Evolutionary conservation across 768 basidiomycete species (phyloP).

Genomic region (Panus rudis): DNA sequence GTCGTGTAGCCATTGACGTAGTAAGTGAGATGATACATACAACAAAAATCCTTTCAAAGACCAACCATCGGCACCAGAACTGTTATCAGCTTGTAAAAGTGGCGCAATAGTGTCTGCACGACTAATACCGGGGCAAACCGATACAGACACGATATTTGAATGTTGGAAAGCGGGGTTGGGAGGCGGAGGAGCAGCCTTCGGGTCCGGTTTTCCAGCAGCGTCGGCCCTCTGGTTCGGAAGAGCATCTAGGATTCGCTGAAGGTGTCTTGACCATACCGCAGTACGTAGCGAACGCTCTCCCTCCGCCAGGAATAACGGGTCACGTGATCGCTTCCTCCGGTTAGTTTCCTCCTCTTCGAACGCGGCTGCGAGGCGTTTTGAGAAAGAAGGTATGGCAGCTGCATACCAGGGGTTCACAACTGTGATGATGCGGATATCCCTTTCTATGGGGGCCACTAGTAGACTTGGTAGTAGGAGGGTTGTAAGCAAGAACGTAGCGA

Average conservation of each 20-base stretch:
- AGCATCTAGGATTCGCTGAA: constrained; percentile 80
- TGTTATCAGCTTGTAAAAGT: constrained; percentile 43
- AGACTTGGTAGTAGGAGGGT: constrained; percentile 76
- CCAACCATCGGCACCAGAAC: constrained; percentile 23
- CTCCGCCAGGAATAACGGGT: constrained; percentile 47
- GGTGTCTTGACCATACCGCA: constrained; percentile 61
- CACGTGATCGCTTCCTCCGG: constrained; percentile 7
- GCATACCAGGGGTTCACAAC: constrained; percentile 88
- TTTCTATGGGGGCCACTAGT: constrained; percentile 77
- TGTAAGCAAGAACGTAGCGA: constrained; percentile 72
- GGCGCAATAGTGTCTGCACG: constrained; percentile 61
- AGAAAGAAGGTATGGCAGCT: constrained; percentile 52
- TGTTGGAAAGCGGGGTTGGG: constrained; percentile 29
- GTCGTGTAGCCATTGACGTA: not conserved
- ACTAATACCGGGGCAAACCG: constrained; percentile 72
- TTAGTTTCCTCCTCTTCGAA: constrained; percentile 12
- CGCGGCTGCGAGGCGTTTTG: constrained; percentile 21
- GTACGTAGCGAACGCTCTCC: constrained; percentile 60
- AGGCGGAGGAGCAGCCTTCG: constrained; percentile 19
- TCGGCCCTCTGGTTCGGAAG: too few species aligned
- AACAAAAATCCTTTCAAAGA: constrained; percentile 40
- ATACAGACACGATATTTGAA: constrained; percentile 70
- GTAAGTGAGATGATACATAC: constrained; percentile 32
- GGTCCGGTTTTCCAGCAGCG: constrained; percentile 47
- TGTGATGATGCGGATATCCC: constrained; percentile 85